phyloP scores from a whole-genome alignment of 148 eudicot species.

The Pharnaceum exiguum region DNA sequence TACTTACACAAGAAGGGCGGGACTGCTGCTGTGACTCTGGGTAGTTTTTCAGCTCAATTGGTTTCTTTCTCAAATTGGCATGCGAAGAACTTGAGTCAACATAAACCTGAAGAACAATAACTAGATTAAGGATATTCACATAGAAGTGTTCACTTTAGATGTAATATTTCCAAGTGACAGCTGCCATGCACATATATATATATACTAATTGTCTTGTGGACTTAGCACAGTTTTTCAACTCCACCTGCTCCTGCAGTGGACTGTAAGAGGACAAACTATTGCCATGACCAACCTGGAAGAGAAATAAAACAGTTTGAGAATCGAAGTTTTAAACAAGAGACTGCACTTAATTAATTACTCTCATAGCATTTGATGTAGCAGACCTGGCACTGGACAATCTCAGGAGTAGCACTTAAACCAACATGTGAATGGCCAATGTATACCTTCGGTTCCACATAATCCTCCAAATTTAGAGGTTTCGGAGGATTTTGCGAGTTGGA shows the following conservation, averaged over 20 bases:
- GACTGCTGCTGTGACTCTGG: constrained; percentile 23
- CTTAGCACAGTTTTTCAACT: neutral
- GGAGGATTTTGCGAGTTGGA: constrained; percentile 26
- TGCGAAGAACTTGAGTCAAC: constrained; percentile 6
- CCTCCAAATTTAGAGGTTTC: constrained; percentile 6
- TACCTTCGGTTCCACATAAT: constrained; percentile 9
- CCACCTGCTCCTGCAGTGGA: neutral
- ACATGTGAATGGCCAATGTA: neutral
- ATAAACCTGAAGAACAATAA: constrained; percentile 9
- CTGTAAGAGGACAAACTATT: neutral
- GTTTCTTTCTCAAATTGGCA: constrained; percentile 4
- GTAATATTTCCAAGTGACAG: neutral
- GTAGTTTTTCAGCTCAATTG: constrained; percentile 13
- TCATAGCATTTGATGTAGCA: neutral
- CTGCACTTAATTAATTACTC: too few relatives aligned
- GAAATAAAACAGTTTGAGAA: neutral
- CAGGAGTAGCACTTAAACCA: neutral
- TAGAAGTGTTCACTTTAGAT: neutral
- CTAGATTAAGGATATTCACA: neutral
- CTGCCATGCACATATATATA: neutral
- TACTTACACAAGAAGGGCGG: constrained; percentile 41
- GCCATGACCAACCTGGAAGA: constrained; percentile 10
- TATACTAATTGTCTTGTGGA: too few relatives aligned
- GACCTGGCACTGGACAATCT: constrained; percentile 8
- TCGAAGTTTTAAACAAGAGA: neutral